Evolutionary conservation across 1,284 basidiomycete species (phyloP).

Genomic region (Rhodotorula sp.): DNA sequence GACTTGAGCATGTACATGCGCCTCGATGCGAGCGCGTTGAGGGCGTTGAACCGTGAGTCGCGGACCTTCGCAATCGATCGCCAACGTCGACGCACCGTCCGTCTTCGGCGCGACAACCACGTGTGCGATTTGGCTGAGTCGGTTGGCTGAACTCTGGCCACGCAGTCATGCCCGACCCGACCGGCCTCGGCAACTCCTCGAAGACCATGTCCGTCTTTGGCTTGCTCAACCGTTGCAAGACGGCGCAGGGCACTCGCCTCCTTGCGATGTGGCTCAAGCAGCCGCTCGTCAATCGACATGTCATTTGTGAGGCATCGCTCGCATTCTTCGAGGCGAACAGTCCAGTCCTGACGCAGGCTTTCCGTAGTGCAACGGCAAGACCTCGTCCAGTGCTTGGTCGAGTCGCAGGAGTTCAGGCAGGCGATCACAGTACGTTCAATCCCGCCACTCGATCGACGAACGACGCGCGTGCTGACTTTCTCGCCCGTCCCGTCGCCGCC

Average conservation of each 20-base stretch:
- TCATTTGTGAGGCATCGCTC: constrained; percentile 58
- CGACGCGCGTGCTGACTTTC: not conserved
- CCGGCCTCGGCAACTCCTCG: constrained; percentile 28
- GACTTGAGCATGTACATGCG: constrained; percentile 94
- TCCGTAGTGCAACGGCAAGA: constrained; percentile 72
- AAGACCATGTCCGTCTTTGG: constrained; percentile 87
- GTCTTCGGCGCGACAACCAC: too few relatives aligned
- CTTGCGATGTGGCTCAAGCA: constrained; percentile 95
- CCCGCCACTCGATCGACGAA: not conserved
- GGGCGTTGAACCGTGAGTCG: constrained; percentile 73
- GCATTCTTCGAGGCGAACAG: not conserved
- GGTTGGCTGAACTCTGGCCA: too few relatives aligned
- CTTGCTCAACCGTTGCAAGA: constrained; percentile 92
- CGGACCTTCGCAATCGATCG: too few relatives aligned
- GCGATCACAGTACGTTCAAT: constrained; percentile 63
- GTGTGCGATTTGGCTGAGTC: too few relatives aligned
- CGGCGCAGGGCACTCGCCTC: constrained; percentile 87
- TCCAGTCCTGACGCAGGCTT: not conserved
- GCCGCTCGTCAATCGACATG: constrained; percentile 88
- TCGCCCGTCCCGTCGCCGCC: not conserved
- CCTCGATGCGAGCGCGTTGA: constrained; percentile 88
- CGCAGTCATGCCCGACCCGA: constrained; percentile 41
- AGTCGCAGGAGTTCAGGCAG: constrained; percentile 70
- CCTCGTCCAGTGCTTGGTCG: constrained; percentile 81
- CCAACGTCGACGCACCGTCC: too few relatives aligned